A percentile compares a stretch with the other conserved stretches of the same genome.
phyloP scores from a whole-genome alignment of 106 monocot species.

The Apostasia ramifera region DNA sequence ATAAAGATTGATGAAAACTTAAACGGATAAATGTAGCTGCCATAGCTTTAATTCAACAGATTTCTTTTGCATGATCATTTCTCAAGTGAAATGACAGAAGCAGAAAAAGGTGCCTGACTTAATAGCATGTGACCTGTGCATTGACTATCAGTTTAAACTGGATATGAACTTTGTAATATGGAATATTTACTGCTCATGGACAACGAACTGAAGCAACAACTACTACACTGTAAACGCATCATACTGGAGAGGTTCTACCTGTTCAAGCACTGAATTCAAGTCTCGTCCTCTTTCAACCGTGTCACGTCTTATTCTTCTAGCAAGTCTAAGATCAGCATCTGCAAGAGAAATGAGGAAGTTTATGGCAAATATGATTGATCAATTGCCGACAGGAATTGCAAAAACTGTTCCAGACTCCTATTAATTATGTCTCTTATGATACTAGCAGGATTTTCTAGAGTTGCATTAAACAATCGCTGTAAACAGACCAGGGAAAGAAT shows the following conservation, averaged over 20 bases:
- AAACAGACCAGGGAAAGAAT: neutral
- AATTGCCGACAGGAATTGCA: neutral
- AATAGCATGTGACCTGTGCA: too few relatives aligned
- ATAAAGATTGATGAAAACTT: too few relatives aligned
- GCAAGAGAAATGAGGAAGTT: neutral
- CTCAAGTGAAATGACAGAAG: too few relatives aligned
- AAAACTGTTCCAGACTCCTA: neutral
- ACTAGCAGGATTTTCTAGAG: neutral
- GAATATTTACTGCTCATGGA: too few relatives aligned
- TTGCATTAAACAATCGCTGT: neutral
- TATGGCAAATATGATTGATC: neutral
- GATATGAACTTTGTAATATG: too few relatives aligned
- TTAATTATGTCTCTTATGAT: neutral
- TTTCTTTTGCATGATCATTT: too few relatives aligned
- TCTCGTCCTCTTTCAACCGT: conserved; percentile 88
- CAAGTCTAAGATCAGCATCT: conserved; percentile 89
- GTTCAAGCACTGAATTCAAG: conserved; percentile 89
- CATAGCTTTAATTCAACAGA: too few relatives aligned
- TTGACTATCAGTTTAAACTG: too few relatives aligned
- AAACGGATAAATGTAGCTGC: too few relatives aligned
- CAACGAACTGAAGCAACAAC: too few relatives aligned
- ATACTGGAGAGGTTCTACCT: conserved; percentile 21
- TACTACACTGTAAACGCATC: too few relatives aligned
- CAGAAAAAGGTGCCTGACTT: too few relatives aligned
- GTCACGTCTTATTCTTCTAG: conserved; percentile 85